These are phyloP conservation scores for Leishmania martiniquensis DNA, from an alignment of 208 protist species.

Conservation along the genomic window DNA sequence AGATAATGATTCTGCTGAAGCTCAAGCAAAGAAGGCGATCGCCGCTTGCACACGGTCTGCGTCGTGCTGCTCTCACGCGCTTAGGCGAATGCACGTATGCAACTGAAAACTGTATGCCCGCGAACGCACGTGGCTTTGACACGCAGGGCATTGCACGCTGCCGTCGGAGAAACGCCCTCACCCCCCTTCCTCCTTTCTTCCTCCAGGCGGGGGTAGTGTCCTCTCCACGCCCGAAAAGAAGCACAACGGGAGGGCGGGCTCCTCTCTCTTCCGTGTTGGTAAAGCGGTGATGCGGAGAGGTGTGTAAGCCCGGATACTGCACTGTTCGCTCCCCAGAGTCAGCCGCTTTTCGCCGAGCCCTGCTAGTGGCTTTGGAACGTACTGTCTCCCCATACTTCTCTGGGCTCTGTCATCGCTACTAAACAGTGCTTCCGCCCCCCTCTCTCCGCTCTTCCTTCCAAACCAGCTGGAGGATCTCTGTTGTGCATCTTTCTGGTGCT, in stretches of 20 bases:
- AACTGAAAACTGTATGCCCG: background rate
- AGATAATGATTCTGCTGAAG: background rate
- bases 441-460: background rate
- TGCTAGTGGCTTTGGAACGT: background rate
- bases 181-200: too few species aligned
- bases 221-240: background rate
- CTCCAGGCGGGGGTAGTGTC: too few species aligned
- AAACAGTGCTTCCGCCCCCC: too few species aligned
- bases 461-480: background rate
- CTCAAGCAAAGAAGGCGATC: too few species aligned
- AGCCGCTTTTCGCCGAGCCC: background rate
- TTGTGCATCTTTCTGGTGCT: background rate
- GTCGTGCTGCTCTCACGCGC: background rate
- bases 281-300: background rate
- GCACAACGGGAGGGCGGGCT: background rate
- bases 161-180: too few species aligned
- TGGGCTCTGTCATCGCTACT: too few species aligned
- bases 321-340: background rate
- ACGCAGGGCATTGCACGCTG: background rate
- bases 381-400: background rate
- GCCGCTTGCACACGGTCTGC: too few species aligned
- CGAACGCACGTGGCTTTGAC: background rate
- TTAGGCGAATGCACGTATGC: background rate
- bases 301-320: background rate
- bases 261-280: background rate